phyloP scores from a whole-genome alignment of 2,329 filamentous ascomycete species.

The Pyrenophora teres region DNA sequence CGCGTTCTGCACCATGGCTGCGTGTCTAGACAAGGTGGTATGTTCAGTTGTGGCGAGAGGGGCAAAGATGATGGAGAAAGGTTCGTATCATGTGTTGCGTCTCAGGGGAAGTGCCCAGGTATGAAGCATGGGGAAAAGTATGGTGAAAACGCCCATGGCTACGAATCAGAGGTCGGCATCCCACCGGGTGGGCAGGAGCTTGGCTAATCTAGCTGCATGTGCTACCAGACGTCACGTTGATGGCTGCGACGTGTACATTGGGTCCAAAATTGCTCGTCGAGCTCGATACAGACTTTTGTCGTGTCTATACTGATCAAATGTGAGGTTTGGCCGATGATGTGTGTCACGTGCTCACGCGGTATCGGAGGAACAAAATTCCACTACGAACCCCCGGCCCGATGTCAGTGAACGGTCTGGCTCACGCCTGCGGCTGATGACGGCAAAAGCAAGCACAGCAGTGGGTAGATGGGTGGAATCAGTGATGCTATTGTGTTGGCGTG shows the following conservation, averaged over 20 bases:
- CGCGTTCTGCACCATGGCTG: slow-evolving; percentile 42
- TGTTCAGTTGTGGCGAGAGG: background rate
- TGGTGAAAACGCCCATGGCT: slow-evolving; percentile 17
- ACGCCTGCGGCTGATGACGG: slow-evolving; percentile 6
- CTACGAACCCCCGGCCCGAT: slow-evolving; percentile 3
- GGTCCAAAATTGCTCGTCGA: slow-evolving; percentile 11
- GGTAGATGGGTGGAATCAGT: too few relatives aligned
- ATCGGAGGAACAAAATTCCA: slow-evolving; percentile 15
- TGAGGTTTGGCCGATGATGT: slow-evolving; percentile 2
- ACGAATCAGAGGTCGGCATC: slow-evolving; percentile 26
- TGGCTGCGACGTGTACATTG: slow-evolving; percentile 27
- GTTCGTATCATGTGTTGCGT: slow-evolving; percentile 1
- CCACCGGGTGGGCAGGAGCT: slow-evolving; percentile 22
- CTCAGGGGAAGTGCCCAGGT: background rate
- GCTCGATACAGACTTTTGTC: slow-evolving; percentile 1
- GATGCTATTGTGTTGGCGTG: background rate
- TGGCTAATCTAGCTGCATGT: slow-evolving; percentile 25
- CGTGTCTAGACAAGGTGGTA: background rate
- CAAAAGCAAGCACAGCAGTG: background rate
- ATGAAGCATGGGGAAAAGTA: slow-evolving; percentile 8
- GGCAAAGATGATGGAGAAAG: background rate
- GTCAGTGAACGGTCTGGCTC: background rate
- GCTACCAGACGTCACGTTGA: slow-evolving; percentile 25
- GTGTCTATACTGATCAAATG: slow-evolving; percentile 4
- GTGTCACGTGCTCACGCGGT: slow-evolving; percentile 21